Conservation (phyloP, 345 rosid genomes). For the Arabis alpina region DNA sequence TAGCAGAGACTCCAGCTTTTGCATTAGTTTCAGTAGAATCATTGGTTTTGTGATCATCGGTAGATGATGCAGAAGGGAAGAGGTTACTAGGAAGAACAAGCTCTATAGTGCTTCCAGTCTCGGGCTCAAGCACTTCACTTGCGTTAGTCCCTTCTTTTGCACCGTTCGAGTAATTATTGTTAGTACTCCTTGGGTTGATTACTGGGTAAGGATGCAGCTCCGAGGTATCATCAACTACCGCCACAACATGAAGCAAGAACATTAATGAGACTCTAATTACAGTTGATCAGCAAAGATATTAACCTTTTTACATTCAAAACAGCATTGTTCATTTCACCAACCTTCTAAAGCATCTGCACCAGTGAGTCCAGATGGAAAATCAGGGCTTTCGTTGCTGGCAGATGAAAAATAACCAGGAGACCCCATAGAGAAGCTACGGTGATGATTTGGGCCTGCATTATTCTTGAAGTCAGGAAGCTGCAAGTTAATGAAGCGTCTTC, state of each 20-base stretch:
- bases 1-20: conserved; percentile 42
- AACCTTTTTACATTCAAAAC: neutral
- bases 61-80: conserved; percentile 55
- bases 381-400: conserved; percentile 42
- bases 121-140: conserved; percentile 27
- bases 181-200: conserved; percentile 10
- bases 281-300: conserved; percentile 4
- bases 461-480: conserved; percentile 80
- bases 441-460: conserved; percentile 53
- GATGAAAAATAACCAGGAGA: conserved; percentile 51
- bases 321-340: conserved; percentile 28
- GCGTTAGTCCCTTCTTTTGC: conserved; percentile 31
- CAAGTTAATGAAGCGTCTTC: conserved; percentile 74
- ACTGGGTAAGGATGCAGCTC: conserved; percentile 48
- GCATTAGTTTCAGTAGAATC: conserved; percentile 36
- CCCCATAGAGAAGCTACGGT: conserved; percentile 74
- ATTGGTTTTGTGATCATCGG: conserved; percentile 29
- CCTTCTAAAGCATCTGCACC: conserved; percentile 57
- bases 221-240: conserved; percentile 39
- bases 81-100: conserved; percentile 60
- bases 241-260: conserved; percentile 26
- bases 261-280: neutral
- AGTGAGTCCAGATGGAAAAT: conserved; percentile 44
- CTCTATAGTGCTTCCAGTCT: conserved; percentile 43
- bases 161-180: conserved; percentile 20